A percentile compares a stretch with the other conserved stretches of the same genome.
Evolutionary conservation across 768 basidiomycete species (phyloP).

Genomic region (Trametes coccinea): DNA sequence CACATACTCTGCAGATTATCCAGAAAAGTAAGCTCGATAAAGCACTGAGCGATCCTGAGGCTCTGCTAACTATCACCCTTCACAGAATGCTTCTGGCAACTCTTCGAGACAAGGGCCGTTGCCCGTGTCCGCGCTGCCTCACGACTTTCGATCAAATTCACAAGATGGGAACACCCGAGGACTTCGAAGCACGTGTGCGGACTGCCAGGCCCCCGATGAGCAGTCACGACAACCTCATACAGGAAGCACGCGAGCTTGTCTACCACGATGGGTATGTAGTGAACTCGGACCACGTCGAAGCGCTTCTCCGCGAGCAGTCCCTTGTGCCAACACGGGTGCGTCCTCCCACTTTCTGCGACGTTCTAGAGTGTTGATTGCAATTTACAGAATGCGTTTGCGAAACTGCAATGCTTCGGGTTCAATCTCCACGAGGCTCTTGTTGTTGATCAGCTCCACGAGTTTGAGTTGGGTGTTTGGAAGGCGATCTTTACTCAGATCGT

Average conservation of each 20-base stretch:
- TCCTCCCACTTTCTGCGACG: neutral
- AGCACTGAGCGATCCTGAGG: too few relatives aligned
- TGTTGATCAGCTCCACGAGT: slow-evolving; percentile 35
- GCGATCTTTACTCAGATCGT: slow-evolving; percentile 31
- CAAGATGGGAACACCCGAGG: slow-evolving; percentile 16
- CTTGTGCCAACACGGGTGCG: slow-evolving; percentile 26
- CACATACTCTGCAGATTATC: slow-evolving; percentile 35
- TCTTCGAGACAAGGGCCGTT: slow-evolving; percentile 31
- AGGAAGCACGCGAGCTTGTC: slow-evolving; percentile 18
- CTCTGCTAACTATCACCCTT: too few relatives aligned
- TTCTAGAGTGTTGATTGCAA: neutral
- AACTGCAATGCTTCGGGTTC: slow-evolving; percentile 18
- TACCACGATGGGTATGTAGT: slow-evolving; percentile 16
- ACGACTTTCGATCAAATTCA: slow-evolving; percentile 21
- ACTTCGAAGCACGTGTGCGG: slow-evolving; percentile 1
- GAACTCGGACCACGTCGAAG: slow-evolving; percentile 16
- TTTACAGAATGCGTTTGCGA: slow-evolving; percentile 34
- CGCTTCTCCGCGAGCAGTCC: slow-evolving; percentile 20
- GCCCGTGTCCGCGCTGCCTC: slow-evolving; percentile 35
- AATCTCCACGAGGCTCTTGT: slow-evolving; percentile 29
- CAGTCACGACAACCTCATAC: neutral
- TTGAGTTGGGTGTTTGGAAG: slow-evolving; percentile 37
- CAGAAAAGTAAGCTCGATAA: slow-evolving; percentile 32
- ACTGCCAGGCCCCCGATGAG: too few relatives aligned
- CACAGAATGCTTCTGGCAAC: neutral